Base-by-base conservation (phyloP, 257 asterid genomes). In the Lavandula angustifolia region DNA sequence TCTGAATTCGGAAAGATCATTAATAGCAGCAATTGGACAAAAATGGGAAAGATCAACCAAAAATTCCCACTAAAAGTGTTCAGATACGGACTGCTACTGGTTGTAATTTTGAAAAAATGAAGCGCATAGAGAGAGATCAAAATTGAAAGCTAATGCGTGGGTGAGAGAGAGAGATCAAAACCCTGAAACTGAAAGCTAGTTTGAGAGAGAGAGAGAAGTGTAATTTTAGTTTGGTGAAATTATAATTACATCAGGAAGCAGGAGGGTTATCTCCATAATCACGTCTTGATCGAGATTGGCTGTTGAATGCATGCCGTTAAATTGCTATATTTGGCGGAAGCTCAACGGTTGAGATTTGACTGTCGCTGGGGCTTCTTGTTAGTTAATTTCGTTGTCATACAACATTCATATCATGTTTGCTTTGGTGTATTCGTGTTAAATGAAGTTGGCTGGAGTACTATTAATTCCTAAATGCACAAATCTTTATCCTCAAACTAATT, bases 331-430 rank as follows among this genome's bases (percentile, higher is more conserved):
- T 27, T 42, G 64, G 58, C 34, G 8, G 11, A 22, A 32, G 41
- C 57, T 65, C 58, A 16, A 65, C 68, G 72, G 68, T 18, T 42
- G 9, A 57, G 1, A 41, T 52, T 59, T 64, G 10, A 64, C 42
- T 33, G 9, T 41, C 52, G 40, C 0, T 11, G 62, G n/a, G n/a
- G 7, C n/a, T n/a, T 12, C 14, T 33, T 35, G 55, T 38, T 41
- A 54, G 73, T 57, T 64, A 74, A 62, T 63, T 17, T 68, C 67
- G 71, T 74, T 68, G 16, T 62, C 74, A 11, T 37, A 60, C 22
- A 43, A 61, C 48, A 22, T 46, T 44, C 48, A 22, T 9, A 6
- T 3, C 6, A 29, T 9, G 3, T 7, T 17, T 50, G 22, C 8
- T 43, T 52, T 12, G 27, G 11, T 32, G 2, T 3, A 34, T 6